These are phyloP conservation scores for Tuber microsphaerosporum DNA, from an alignment of 495 filamentous ascomycete genomes.

Conservation along the genomic window DNA sequence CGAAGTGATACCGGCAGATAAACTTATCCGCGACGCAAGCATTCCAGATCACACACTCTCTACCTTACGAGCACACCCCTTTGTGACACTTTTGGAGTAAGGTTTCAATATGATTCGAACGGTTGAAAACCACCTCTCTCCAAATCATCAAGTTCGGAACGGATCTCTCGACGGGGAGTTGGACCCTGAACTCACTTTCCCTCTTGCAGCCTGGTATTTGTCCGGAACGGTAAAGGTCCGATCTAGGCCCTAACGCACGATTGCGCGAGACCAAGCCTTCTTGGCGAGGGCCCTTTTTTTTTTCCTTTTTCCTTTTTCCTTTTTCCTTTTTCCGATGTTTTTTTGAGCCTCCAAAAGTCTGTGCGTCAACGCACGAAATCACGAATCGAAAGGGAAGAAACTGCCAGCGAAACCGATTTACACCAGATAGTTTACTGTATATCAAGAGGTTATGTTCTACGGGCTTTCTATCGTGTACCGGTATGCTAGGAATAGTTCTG, in stretches of 20 bases:
- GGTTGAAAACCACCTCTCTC: background rate
- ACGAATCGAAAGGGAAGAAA: background rate
- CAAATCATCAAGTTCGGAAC: slow-evolving; percentile 1
- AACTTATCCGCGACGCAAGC: background rate
- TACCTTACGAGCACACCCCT: background rate
- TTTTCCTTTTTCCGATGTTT: background rate
- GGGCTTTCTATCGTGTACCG: background rate
- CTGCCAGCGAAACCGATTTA: background rate
- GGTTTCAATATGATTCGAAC: background rate
- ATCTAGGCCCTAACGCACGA: background rate
- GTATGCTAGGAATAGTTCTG: background rate
- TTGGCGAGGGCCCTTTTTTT: background rate
- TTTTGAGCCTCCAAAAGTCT: background rate
- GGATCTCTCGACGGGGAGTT: background rate
- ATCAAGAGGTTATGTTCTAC: background rate
- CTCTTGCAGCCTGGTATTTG: background rate
- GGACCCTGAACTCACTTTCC: background rate
- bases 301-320: background rate
- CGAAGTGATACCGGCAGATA: background rate
- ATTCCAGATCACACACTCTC: background rate
- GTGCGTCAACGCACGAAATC: background rate
- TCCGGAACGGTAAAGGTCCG: background rate
- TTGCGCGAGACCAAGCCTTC: background rate
- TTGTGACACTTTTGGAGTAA: background rate
- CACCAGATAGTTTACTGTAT: background rate